A percentile compares a stretch with the other conserved stretches of the same genome.
Evolutionary conservation across 2,329 filamentous ascomycete species (phyloP).

Genomic region (Pseudopithomyces chartarum): DNA sequence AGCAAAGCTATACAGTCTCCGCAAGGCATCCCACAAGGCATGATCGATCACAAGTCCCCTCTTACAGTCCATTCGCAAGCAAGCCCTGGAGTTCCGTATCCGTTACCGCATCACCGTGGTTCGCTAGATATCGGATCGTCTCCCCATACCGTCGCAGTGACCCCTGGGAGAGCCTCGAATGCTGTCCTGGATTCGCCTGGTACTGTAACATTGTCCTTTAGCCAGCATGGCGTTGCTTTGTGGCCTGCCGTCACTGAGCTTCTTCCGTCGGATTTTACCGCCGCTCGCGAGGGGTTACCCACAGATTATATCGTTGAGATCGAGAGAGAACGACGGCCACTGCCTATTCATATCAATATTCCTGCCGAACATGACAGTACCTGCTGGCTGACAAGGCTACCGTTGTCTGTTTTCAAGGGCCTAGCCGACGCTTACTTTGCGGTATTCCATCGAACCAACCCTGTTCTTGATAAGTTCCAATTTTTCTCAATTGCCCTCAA

Average conservation of each 20-base stretch:
- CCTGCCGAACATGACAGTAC: conserved; percentile 41
- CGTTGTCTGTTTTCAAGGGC: conserved; percentile 55
- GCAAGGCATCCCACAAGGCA: not conserved
- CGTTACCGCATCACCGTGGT: conserved; percentile 20
- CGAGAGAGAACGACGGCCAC: conserved; percentile 52
- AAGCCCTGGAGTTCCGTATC: conserved; percentile 27
- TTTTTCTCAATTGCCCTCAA: conserved; percentile 58
- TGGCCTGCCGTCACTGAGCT: conserved; percentile 55
- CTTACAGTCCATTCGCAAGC: conserved; percentile 30
- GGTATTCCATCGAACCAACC: conserved; percentile 60
- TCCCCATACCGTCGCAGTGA: conserved; percentile 27
- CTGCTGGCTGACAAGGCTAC: conserved; percentile 54
- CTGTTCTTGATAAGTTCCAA: conserved; percentile 58
- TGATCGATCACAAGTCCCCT: conserved; percentile 34
- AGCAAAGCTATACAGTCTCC: conserved; percentile 15
- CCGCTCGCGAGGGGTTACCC: conserved; percentile 45
- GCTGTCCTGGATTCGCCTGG: conserved; percentile 20
- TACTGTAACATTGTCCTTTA: conserved; percentile 53
- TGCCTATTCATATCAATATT: conserved; percentile 47
- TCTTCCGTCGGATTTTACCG: conserved; percentile 50
- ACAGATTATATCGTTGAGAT: conserved; percentile 57
- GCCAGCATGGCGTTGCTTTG: conserved; percentile 56
- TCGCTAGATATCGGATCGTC: conserved; percentile 31
- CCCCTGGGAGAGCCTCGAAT: conserved; percentile 31
- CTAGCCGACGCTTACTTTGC: conserved; percentile 60